A percentile compares a stretch with the other conserved stretches of the same genome.
Conservation (phyloP, 2,329 filamentous ascomycete species). For the Exophiala calicioides region DNA sequence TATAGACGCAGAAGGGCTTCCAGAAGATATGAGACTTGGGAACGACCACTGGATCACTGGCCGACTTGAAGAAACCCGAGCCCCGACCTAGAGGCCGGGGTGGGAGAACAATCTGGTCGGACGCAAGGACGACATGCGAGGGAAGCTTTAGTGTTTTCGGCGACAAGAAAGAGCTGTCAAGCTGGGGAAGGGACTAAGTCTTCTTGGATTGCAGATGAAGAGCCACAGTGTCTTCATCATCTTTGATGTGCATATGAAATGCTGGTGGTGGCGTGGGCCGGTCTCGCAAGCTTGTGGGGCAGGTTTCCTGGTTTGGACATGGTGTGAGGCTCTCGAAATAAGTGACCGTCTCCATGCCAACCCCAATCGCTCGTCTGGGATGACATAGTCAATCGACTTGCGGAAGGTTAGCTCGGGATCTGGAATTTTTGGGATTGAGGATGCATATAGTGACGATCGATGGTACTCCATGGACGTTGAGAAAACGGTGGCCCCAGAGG, state of each 20-base stretch:
- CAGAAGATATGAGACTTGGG: constrained; percentile 19
- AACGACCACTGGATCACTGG: constrained; percentile 11
- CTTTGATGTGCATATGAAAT: constrained; percentile 18
- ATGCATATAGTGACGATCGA: constrained; percentile 14
- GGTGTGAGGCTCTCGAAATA: constrained; percentile 9
- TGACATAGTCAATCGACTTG: constrained; percentile 21
- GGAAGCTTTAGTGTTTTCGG: constrained; percentile 3
- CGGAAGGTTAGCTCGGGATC: constrained; percentile 7
- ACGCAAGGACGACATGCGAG: constrained; percentile 17
- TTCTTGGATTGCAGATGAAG: constrained; percentile 17
- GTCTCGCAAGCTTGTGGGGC: constrained; percentile 8
- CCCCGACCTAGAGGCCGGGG: constrained; percentile 9
- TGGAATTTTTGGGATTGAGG: neutral
- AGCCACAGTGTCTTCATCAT: constrained; percentile 10
- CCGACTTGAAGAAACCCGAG: constrained; percentile 17
- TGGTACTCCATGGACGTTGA: constrained; percentile 15
- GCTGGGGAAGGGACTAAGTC: constrained; percentile 14
- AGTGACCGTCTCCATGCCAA: constrained; percentile 9
- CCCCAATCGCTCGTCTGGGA: constrained; percentile 4
- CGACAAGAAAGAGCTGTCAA: constrained; percentile 6
- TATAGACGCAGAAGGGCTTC: constrained; percentile 21
- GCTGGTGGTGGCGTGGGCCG: constrained; percentile 15
- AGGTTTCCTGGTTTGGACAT: constrained; percentile 14
- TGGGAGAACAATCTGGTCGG: constrained; percentile 15
- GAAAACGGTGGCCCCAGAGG: constrained; percentile 19